Percentiles rank a stretch among this genome's conserved stretches.
Conservation (phyloP, 257 asterid species). For the Penstemon eatonii region DNA sequence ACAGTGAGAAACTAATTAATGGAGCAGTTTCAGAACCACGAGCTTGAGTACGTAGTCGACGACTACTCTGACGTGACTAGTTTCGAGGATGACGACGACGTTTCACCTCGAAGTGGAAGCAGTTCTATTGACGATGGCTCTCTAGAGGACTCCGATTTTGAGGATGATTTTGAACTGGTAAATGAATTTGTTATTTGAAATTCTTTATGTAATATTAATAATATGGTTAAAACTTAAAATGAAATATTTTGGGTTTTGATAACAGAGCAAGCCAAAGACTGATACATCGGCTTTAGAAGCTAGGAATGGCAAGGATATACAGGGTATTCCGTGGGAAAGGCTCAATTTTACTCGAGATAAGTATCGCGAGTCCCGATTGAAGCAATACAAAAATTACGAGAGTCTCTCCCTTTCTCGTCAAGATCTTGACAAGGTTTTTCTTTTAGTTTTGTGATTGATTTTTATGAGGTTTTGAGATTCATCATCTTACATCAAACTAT, state of each 20-base stretch:
- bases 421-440: slow-evolving; percentile 58
- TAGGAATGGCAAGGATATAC: slow-evolving; percentile 89
- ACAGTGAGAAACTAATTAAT: slow-evolving; percentile 32
- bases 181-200: neutral
- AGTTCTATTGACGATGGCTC: slow-evolving; percentile 35
- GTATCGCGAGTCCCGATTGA: slow-evolving; percentile 73
- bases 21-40: slow-evolving; percentile 61
- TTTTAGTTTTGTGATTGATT: slow-evolving; percentile 1
- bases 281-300: slow-evolving; percentile 84
- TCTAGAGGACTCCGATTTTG: slow-evolving; percentile 60
- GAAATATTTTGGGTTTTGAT: slow-evolving; percentile 7
- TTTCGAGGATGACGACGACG: slow-evolving; percentile 41
- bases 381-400: slow-evolving; percentile 82
- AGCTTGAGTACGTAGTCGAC: slow-evolving; percentile 55
- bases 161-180: slow-evolving; percentile 66
- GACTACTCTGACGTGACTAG: slow-evolving; percentile 45
- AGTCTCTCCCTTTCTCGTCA: slow-evolving; percentile 52
- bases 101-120: slow-evolving; percentile 29
- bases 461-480: neutral
- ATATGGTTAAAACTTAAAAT: neutral
- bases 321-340: slow-evolving; percentile 97
- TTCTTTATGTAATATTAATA: too few species aligned
- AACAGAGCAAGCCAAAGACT: slow-evolving; percentile 52
- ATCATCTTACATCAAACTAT: too few species aligned
- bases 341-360: slow-evolving; percentile 69